These are phyloP conservation scores for Esteya vermicola DNA, from an alignment of 2,329 filamentous ascomycete genomes.

Conservation along the genomic window DNA sequence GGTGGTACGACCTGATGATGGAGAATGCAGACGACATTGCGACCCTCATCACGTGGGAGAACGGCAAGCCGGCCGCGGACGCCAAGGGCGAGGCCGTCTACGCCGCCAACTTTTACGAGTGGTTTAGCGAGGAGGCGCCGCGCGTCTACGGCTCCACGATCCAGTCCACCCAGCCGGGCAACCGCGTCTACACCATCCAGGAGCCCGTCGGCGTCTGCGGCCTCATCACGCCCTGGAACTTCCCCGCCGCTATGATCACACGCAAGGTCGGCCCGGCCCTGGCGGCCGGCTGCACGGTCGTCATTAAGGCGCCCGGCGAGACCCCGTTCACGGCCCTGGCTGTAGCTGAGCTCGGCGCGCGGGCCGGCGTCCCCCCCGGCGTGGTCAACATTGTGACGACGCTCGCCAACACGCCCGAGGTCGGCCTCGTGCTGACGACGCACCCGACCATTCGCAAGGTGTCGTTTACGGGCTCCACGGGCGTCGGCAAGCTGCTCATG, in stretches of 20 bases:
- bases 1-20: slow-evolving; percentile 69
- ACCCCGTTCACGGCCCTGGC: slow-evolving; percentile 86
- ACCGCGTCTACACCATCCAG: slow-evolving; percentile 64
- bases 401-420: slow-evolving; percentile 60
- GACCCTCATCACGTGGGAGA: slow-evolving; percentile 77
- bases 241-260: slow-evolving; percentile 64
- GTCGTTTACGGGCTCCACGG: slow-evolving; percentile 78
- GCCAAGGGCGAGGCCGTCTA: slow-evolving; percentile 60
- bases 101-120: slow-evolving; percentile 63
- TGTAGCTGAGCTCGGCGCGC: slow-evolving; percentile 69
- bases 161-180: slow-evolving; percentile 52
- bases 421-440: slow-evolving; percentile 66
- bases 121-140: slow-evolving; percentile 70
- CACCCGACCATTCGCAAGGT: slow-evolving; percentile 71
- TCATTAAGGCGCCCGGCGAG: slow-evolving; percentile 81
- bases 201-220: slow-evolving; percentile 77
- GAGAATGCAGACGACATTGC: slow-evolving; percentile 71
- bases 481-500: slow-evolving; percentile 65
- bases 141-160: slow-evolving; percentile 63
- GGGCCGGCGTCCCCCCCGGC: slow-evolving; percentile 79
- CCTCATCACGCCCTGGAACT: slow-evolving; percentile 82
- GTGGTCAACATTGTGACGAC: slow-evolving; percentile 84
- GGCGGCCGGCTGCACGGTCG: slow-evolving; percentile 89
- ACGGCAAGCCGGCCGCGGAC: slow-evolving; percentile 70
- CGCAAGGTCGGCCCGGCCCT: slow-evolving; percentile 60